These are phyloP conservation scores for Daldinia sp. DNA, from an alignment of 2,329 filamentous ascomycete genomes.

Conservation along the genomic window DNA sequence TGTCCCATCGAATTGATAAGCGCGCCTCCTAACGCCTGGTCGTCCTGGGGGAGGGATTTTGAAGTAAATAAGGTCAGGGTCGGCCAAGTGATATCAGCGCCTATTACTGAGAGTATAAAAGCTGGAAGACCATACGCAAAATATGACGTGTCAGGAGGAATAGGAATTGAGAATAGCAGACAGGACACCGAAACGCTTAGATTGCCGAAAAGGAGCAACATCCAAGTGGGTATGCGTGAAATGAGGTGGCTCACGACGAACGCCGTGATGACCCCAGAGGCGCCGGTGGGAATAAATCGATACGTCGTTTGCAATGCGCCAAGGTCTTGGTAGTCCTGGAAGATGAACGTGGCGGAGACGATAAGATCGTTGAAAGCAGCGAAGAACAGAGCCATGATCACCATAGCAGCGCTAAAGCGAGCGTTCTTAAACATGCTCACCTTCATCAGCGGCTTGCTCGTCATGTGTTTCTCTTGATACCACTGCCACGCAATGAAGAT, in stretches of 20 bases:
- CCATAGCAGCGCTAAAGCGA: constrained; percentile 72
- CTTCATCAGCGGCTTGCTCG: constrained; percentile 71
- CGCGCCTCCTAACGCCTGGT: constrained; percentile 76
- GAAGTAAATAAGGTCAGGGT: constrained; percentile 75
- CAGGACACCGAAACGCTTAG: constrained; percentile 65
- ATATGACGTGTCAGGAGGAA: constrained; percentile 70
- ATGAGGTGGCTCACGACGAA: constrained; percentile 68
- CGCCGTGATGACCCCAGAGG: constrained; percentile 69
- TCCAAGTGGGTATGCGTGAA: constrained; percentile 67
- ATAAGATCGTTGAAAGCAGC: constrained; percentile 76
- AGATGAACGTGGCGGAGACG: constrained; percentile 77
- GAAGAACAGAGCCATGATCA: constrained; percentile 75
- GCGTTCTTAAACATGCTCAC: constrained; percentile 71
- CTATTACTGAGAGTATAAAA: constrained; percentile 74
- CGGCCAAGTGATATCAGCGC: constrained; percentile 75
- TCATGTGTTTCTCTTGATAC: constrained; percentile 65
- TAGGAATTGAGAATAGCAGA: constrained; percentile 73
- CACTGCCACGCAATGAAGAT: constrained; percentile 72
- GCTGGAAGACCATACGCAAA: constrained; percentile 76
- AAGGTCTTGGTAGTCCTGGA: constrained; percentile 74
- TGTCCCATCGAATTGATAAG: constrained; percentile 76
- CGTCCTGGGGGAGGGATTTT: constrained; percentile 69
- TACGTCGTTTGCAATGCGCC: constrained; percentile 74
- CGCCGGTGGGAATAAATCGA: constrained; percentile 75
- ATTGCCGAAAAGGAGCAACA: constrained; percentile 70